These are phyloP conservation scores for Camelina laxa DNA, from an alignment of 345 rosid species.

Conservation along the genomic window DNA sequence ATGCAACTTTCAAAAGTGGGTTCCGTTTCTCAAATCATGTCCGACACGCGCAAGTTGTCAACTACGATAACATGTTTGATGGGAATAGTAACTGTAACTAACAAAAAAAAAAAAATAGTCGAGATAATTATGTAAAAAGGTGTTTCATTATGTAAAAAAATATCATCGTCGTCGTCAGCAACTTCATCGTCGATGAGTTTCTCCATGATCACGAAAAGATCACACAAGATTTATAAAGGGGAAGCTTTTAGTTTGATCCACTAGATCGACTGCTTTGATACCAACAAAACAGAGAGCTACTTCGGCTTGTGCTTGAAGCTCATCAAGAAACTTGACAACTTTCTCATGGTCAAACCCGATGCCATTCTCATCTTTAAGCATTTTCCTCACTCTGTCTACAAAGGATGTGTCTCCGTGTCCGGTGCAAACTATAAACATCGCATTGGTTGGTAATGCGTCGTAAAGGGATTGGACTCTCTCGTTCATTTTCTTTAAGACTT, in stretches of 20 bases:
- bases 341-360: constrained; percentile 59
- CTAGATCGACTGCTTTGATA: no score
- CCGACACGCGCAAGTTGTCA: constrained; percentile 16
- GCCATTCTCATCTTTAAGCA: constrained; percentile 66
- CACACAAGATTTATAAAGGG: no score
- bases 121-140: background rate
- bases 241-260: no score
- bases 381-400: constrained; percentile 78
- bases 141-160: no score
- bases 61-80: no score
- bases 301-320: constrained; percentile 96
- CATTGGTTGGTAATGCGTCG: constrained; percentile 68
- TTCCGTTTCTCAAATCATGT: constrained; percentile 14
- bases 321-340: constrained; percentile 82
- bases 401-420: constrained; percentile 94
- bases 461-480: constrained; percentile 58
- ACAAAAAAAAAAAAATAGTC: no score
- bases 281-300: constrained; percentile 92
- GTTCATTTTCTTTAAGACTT: constrained; percentile 60
- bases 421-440: constrained; percentile 91
- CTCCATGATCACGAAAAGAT: no score
- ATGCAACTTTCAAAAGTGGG: background rate
- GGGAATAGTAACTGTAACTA: no score
- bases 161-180: no score
- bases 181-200: no score